These are phyloP conservation scores for Hypomontagnella submonticulosa DNA, from an alignment of 495 filamentous ascomycete species.

Conservation along the genomic window DNA sequence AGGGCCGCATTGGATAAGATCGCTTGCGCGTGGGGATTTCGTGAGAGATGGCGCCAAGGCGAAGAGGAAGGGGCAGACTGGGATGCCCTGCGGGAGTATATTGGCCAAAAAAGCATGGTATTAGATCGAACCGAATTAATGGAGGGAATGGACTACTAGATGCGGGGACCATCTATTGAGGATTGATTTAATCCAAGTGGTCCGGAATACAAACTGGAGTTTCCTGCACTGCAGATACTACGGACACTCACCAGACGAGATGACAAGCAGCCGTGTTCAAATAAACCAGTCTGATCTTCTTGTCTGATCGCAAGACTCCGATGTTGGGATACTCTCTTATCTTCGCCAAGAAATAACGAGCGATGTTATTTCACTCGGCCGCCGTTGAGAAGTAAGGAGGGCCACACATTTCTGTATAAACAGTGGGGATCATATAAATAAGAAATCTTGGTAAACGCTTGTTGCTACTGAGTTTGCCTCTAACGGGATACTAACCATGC, in stretches of 20 bases:
- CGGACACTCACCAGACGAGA: neutral
- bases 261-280: neutral
- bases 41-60: constrained; percentile 78
- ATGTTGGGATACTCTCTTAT: neutral
- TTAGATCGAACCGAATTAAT: constrained; percentile 87
- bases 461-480: constrained; percentile 30
- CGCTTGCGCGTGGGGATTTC: constrained; percentile 89
- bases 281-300: neutral
- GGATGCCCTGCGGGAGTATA: constrained; percentile 83
- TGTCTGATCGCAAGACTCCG: neutral
- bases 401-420: neutral
- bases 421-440: constrained; percentile 5
- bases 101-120: constrained; percentile 83
- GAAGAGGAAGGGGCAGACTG: constrained; percentile 93
- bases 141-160: constrained; percentile 82
- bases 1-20: constrained; percentile 88
- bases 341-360: neutral
- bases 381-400: neutral
- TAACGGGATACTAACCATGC: constrained; percentile 16
- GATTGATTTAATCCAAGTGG: too few relatives aligned
- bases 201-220: neutral
- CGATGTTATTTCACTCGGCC: constrained; percentile 11
- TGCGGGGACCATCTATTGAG: too few relatives aligned
- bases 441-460: constrained; percentile 27
- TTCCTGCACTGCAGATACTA: neutral